Conservation (phyloP, 345 rosid species). For the Gossypium arboreum region DNA sequence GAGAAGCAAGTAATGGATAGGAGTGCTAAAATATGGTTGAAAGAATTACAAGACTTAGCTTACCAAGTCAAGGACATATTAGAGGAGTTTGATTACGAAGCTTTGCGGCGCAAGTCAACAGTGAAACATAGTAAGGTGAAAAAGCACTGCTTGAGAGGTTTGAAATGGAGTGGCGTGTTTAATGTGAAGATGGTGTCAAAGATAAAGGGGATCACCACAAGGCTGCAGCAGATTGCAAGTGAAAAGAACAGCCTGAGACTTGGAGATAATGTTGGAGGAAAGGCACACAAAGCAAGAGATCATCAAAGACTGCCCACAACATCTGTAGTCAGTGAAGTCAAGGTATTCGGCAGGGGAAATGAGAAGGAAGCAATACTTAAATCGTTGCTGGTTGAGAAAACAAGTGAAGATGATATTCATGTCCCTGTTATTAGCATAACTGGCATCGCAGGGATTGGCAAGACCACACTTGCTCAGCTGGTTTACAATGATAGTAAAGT, state of each 20-base stretch:
- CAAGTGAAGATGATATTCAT: background rate
- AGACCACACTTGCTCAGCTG: slow-evolving; percentile 22
- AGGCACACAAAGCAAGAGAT: background rate
- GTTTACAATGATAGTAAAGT: slow-evolving; percentile 10
- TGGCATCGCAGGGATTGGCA: slow-evolving; percentile 23
- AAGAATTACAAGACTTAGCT: slow-evolving; percentile 11
- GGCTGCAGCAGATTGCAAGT: background rate
- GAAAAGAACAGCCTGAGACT: background rate
- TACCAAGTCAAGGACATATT: slow-evolving; percentile 20
- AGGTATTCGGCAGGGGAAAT: slow-evolving; percentile 25
- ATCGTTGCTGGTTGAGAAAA: background rate
- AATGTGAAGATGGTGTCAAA: slow-evolving; percentile 13
- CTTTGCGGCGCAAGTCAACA: background rate
- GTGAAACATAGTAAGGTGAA: background rate
- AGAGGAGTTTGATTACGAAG: slow-evolving; percentile 18
- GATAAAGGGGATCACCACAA: background rate
- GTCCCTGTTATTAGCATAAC: slow-evolving; percentile 27
- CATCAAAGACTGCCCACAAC: slow-evolving; percentile 9
- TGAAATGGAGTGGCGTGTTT: background rate
- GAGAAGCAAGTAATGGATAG: slow-evolving; percentile 5
- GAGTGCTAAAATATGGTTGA: background rate
- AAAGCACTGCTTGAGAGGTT: background rate
- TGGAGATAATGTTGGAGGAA: slow-evolving; percentile 9
- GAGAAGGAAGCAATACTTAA: slow-evolving; percentile 21
- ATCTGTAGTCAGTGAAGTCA: slow-evolving; percentile 5